A percentile compares a stretch with the other conserved stretches of the same genome.
Conservation (phyloP, 805 yeast species). For the Nakazawaea anatomiae region DNA sequence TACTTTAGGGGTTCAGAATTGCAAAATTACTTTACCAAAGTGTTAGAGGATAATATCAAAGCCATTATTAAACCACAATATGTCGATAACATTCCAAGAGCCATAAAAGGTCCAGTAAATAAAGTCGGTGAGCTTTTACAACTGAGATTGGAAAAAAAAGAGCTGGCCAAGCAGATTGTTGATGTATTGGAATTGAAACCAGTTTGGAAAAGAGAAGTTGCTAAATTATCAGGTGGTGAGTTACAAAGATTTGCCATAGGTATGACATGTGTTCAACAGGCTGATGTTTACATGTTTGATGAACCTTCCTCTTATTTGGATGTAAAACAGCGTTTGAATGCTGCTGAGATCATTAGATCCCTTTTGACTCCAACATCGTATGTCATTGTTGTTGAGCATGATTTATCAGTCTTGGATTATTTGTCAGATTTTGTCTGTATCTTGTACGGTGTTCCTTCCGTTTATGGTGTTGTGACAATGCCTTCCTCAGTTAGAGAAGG, state of each 20-base stretch:
- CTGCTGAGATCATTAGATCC: constrained; percentile 91
- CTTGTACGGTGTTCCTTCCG: constrained; percentile 96
- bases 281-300: constrained; percentile 98
- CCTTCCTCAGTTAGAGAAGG: constrained; percentile 99
- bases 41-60: constrained; percentile 88
- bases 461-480: constrained; percentile 96
- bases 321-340: constrained; percentile 97
- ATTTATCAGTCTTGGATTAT: constrained; percentile 94
- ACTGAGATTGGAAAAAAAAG: constrained; percentile 69
- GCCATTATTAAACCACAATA: constrained; percentile 99
- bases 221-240: constrained; percentile 95
- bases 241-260: constrained; percentile 97
- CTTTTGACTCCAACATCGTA: constrained; percentile 70
- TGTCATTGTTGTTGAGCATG: constrained; percentile 98
- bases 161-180: constrained; percentile 58
- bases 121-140: constrained; percentile 82
- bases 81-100: constrained; percentile 96
- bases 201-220: constrained; percentile 82
- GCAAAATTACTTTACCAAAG: constrained; percentile 92
- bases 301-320: constrained; percentile 98
- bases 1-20: constrained; percentile 96
- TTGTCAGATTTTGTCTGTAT: constrained; percentile 96
- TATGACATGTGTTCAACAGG: constrained; percentile 91
- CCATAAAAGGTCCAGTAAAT: constrained; percentile 83
- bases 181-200: constrained; percentile 67